phyloP scores from a whole-genome alignment of 2,329 filamentous ascomycete genomes.

The Neodidymelliopsis sp. region DNA sequence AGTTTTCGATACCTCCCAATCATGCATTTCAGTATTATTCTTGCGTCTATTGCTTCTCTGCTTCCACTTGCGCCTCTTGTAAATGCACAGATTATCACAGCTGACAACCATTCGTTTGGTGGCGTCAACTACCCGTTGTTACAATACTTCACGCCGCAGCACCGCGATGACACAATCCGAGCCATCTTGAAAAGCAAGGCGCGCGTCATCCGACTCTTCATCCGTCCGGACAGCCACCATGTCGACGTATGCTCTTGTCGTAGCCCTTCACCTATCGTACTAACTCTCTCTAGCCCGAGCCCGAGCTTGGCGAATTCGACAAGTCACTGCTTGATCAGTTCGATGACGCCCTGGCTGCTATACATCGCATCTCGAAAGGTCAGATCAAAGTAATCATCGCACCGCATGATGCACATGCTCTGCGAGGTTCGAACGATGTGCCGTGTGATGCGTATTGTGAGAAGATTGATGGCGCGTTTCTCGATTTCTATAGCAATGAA shows the following conservation, averaged over 20 bases:
- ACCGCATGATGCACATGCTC: constrained; percentile 46
- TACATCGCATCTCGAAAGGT: constrained; percentile 45
- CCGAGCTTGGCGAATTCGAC: constrained; percentile 41
- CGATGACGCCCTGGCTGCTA: constrained; percentile 45
- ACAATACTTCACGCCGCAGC: constrained; percentile 38
- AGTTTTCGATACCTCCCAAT: constrained; percentile 18
- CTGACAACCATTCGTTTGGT: constrained; percentile 43
- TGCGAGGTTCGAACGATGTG: constrained; percentile 39
- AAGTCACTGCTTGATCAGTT: constrained; percentile 43
- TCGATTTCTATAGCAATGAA: constrained; percentile 46
- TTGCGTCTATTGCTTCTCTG: constrained; percentile 29
- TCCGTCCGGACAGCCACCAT: constrained; percentile 39
- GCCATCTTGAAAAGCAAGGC: constrained; percentile 40
- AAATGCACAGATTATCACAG: constrained; percentile 39
- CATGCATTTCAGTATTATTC: constrained; percentile 34
- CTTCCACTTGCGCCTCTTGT: constrained; percentile 22
- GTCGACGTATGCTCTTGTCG: constrained; percentile 32
- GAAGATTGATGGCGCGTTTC: constrained; percentile 39
- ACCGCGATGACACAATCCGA: constrained; percentile 40
- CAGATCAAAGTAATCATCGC: constrained; percentile 47
- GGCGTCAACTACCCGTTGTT: constrained; percentile 45
- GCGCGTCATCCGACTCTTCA: constrained; percentile 44
- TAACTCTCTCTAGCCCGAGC: constrained; percentile 34
- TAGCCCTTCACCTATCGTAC: too few relatives aligned
- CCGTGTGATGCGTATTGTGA: constrained; percentile 47